Evolutionary conservation across 2,329 filamentous ascomycete genomes (phyloP), one percentile per base, ranked within the genome.

Genomic region (Lachnellula arida): DNA sequence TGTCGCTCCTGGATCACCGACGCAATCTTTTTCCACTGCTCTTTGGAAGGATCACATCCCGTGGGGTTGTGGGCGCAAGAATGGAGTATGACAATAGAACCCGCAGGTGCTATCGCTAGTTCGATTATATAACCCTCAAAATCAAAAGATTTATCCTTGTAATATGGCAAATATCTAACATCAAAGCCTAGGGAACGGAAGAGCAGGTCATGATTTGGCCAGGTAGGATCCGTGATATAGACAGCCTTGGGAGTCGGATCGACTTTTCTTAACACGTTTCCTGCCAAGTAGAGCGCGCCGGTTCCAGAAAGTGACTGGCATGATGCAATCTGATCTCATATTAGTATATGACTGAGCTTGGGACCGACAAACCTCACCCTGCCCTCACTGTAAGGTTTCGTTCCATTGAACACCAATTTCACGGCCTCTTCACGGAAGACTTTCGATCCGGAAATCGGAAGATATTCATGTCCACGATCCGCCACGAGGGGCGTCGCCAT

Each of bases 11-110:
- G 51, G 12, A 67, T 52, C 7, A 68, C 47, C 4, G 47, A 34
- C 1, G 61, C 68, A 40, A 72, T 69, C 35, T 60, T 56, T n/a
- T 56, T 60, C 70, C 70, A 72, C 35, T 71, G 67, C 2, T 69
- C 60, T 5, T 58, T 63, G 39, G 71, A 68, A 0, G 73, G 73
- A 49, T 76, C 74, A 25, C 67, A 71, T 2, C 74, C 74, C 0
- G 73, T 76, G 0, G 74, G 74, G 53, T 76, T 76, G 56, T 76
- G 74, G 0, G 74, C 74, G 55, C 74, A 76, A 11, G 73, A 68
- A 51, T 76, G 74, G 3, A 76, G 62, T 25, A 76, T 58, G 9
- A 75, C 57, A 4, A 70, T 63, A 2, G 63, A 67, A 11, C 54
- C 51, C 22, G 42, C 57, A 14, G 67, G 62, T 0, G 70, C 71